Conservation (phyloP, 2,329 filamentous ascomycete genomes). For the Onygenales sp. region DNA sequence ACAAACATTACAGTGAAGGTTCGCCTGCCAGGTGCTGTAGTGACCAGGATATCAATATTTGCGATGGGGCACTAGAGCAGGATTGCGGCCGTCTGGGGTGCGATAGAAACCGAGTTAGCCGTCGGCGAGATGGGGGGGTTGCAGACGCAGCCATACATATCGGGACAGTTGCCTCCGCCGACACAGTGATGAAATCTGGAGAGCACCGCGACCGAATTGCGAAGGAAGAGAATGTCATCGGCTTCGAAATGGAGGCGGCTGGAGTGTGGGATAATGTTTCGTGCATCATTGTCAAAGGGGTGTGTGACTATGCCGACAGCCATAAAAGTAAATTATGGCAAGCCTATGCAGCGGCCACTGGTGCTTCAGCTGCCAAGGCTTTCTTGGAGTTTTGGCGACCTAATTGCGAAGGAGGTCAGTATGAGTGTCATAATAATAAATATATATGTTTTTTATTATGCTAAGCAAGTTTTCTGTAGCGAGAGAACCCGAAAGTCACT, state of each 20-base stretch:
- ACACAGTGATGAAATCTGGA: too few relatives aligned
- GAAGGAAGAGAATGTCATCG: too few relatives aligned
- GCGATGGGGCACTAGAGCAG: background rate
- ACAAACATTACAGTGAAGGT: background rate
- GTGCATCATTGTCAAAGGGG: too few relatives aligned
- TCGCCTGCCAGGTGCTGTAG: background rate
- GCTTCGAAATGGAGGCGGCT: too few relatives aligned
- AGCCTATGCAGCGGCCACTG: background rate
- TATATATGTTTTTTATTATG: background rate
- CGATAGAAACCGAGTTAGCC: background rate
- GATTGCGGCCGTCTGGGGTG: background rate
- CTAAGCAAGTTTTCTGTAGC: background rate
- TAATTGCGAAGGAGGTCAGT: background rate
- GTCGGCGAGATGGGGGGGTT: background rate
- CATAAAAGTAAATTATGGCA: background rate
- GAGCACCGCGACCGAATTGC: too few relatives aligned
- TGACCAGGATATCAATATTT: background rate
- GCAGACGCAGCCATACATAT: too few relatives aligned
- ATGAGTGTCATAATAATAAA: background rate
- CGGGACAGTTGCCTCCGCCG: too few relatives aligned
- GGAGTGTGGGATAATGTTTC: too few relatives aligned
- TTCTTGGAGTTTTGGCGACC: background rate
- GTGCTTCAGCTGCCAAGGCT: background rate
- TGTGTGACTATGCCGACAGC: background rate
- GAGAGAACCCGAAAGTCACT: background rate